Evolutionary conservation across 768 basidiomycete species (phyloP).

Genomic region (Cystobasidium tubakii): DNA sequence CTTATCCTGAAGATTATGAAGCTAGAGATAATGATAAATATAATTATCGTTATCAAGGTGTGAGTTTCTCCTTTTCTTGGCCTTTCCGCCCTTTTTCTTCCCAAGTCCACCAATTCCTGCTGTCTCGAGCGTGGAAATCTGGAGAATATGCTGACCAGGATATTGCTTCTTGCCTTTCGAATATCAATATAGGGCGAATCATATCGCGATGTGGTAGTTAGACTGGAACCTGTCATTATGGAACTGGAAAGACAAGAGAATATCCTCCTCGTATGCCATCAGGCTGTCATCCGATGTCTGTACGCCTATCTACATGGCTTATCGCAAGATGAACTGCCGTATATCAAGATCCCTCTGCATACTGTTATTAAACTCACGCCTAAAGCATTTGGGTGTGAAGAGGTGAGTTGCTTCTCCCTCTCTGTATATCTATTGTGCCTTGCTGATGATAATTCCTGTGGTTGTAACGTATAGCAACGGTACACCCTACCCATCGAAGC

Average conservation of each 20-base stretch:
- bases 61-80: not conserved
- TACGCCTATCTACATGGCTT: slow-evolving; percentile 95
- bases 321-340: slow-evolving; percentile 86
- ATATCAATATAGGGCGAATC: slow-evolving; percentile 63
- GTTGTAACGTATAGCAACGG: slow-evolving; percentile 50
- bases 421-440: not conserved
- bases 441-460: not conserved
- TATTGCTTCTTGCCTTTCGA: too few species aligned
- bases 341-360: slow-evolving; percentile 90
- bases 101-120: not conserved
- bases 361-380: slow-evolving; percentile 98
- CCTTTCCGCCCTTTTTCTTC: not conserved
- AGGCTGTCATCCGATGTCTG: slow-evolving; percentile 57
- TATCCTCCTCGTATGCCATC: slow-evolving; percentile 92
- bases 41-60: slow-evolving; percentile 60
- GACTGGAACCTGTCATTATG: slow-evolving; percentile 95
- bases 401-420: slow-evolving; percentile 52
- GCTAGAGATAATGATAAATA: slow-evolving; percentile 99
- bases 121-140: not conserved
- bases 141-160: slow-evolving; percentile 55
- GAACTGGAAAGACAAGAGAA: slow-evolving; percentile 97
- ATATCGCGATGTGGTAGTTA: slow-evolving; percentile 73
- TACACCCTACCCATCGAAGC: slow-evolving; percentile 85
- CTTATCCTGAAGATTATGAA: slow-evolving; percentile 94
- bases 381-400: slow-evolving; percentile 96